Base-by-base conservation (phyloP, 192 early-diverging fungal species). In the Gigaspora rosea region DNA sequence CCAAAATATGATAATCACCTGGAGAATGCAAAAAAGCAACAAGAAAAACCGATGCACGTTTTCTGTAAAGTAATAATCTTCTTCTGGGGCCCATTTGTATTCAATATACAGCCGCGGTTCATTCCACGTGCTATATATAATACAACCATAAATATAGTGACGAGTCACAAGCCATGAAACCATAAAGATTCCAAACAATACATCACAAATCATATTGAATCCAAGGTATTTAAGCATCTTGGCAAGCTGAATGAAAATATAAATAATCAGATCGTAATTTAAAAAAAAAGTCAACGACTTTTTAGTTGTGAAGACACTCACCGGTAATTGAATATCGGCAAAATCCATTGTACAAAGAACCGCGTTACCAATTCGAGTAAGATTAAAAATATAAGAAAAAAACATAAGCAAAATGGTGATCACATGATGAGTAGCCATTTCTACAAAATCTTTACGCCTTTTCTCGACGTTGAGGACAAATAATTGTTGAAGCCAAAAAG, bases 401-500 rank as follows among this genome's bases (percentile, higher is more conserved):
- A 85, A 85, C 35, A 94, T 81, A 32, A 95, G 80, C 0, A 85
- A 82, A 65, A 88, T 89, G 18, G 94, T 94, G 20, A 95, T 90
- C 33, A 92, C 79, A 79, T 95, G 93, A 82, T 95, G 94, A 10
- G 87, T 69, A 49, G 89, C 62, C 92, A 93, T 93, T 71, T 86
- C 91, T 47, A 80, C 59, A 82, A 89, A 90, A 79, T 94, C 91
- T 81, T 92, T 92, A 80, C 93, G 88, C 41, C 82, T 85, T 83
- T 93, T 90, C 52, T 94, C 91, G 27, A 91, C 85, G 75, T 92
- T 81, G 66, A 94, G 71, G 11, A 91, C 90, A 81, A 91, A 93
- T 50, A 91, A 78, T 83, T 94, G 93, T 79, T 94, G 93, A 61
- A 94, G 73, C 91, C 92, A 93, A 81, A 90, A 92, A n/a, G 87